Base-by-base conservation (phyloP, 768 basidiomycete genomes). In the Kwoniella shandongensis region DNA sequence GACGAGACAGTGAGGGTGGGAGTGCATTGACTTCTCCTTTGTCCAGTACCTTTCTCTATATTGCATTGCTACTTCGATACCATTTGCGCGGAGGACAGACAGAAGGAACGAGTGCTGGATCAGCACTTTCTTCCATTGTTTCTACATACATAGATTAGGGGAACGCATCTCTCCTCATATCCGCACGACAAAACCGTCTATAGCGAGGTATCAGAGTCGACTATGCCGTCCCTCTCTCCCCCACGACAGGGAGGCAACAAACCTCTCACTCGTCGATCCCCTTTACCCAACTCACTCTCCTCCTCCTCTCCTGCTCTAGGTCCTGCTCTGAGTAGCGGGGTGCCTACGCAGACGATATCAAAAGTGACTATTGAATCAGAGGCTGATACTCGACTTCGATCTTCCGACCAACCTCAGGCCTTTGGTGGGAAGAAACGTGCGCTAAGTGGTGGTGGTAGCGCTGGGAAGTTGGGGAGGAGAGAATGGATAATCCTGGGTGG, bases 401-500 rank as follows among this genome's bases (percentile, higher is more conserved):
- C 47, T 2, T 44, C 30, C 7, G 51, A 22, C 13, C 32, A 46
- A 20, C 39, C 44, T 7, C 17, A 30, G 1, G 55, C 62, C 2
- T 61, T 70, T 53, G 66, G 63, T 3, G 63, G 66, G 6, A 54
- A 59, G 50, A 44, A 48, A 32, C 41, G 52, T 26, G 41, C 56
- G n/a, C 32, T 42, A 23, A 51, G 36, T 0, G 51, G 60, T 4
- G 46, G 38, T 17, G 57, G 57, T 8, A 54, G 41, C 10, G 40
- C 51, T 25, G 57, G 58, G 12, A 56, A 61, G 23, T 42, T 73
- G 56, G 58, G 61, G 46, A 64, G 55, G 44, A 52, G 68, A 27
- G 71, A 73, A 40, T 67, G 64, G 66, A 39, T 44, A 10, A 52
- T 73, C 20, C 46, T 73, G 20, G 58, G 25, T 18, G 47, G 25